phyloP scores from a whole-genome alignment of 345 rosid species.

The Garcia nutans region DNA sequence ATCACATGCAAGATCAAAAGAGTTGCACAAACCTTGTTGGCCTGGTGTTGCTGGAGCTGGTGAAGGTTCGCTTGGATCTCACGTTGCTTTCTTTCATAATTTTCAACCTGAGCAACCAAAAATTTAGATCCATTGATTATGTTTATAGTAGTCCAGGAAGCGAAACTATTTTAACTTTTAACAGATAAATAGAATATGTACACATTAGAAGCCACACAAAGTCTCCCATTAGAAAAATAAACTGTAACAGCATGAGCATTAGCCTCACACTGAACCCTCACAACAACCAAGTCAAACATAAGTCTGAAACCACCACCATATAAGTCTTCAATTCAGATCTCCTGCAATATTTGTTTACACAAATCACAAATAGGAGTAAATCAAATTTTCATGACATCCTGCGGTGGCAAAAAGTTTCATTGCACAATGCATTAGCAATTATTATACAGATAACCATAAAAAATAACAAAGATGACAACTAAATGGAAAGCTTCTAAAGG shows the following conservation, averaged over 20 bases:
- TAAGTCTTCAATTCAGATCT: neutral
- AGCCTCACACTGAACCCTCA: neutral
- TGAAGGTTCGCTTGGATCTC: constrained; percentile 38
- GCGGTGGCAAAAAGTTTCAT: neutral
- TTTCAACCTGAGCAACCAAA: constrained; percentile 50
- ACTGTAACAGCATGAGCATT: neutral
- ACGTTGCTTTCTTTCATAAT: constrained; percentile 42
- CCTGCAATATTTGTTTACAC: neutral
- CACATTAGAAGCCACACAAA: neutral
- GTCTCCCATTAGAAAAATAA: neutral
- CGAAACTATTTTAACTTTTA: neutral
- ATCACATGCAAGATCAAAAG: constrained; percentile 8
- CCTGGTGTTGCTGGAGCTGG: constrained; percentile 54
- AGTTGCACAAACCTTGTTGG: constrained; percentile 62
- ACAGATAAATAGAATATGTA: neutral
- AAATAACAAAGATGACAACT: neutral
- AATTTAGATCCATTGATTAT: neutral
- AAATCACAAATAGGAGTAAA: neutral
- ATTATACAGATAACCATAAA: neutral
- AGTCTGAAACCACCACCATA: neutral
- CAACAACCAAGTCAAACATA: neutral
- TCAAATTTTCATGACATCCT: neutral
- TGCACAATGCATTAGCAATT: neutral
- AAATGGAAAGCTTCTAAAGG: neutral
- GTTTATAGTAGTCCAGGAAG: neutral